Percentiles rank a stretch among this genome's conserved stretches.
Conservation (phyloP, 2,329 filamentous ascomycete genomes). For the Mycosphaerella arachidis region DNA sequence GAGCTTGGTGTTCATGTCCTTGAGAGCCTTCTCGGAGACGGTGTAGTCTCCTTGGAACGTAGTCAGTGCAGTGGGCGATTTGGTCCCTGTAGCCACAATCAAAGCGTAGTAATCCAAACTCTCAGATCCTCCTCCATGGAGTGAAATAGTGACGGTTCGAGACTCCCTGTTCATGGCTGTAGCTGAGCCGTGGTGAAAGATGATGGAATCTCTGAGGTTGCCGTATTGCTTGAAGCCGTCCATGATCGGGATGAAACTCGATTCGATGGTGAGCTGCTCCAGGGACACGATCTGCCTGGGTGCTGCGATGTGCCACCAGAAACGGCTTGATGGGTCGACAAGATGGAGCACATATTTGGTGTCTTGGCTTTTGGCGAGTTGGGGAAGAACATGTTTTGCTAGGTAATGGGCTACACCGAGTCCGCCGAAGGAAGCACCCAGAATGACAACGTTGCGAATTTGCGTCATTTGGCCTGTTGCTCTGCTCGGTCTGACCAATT, state of each 20-base stretch:
- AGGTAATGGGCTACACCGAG: slow-evolving; percentile 51
- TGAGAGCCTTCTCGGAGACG: slow-evolving; percentile 30
- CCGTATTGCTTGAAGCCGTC: slow-evolving; percentile 50
- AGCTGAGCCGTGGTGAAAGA: slow-evolving; percentile 48
- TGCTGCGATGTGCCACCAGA: slow-evolving; percentile 51
- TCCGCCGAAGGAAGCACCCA: slow-evolving; percentile 53
- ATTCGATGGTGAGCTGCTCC: slow-evolving; percentile 43
- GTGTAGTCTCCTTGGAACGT: slow-evolving; percentile 40
- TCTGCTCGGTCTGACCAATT: not conserved
- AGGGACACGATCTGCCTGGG: slow-evolving; percentile 51
- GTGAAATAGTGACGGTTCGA: slow-evolving; percentile 44
- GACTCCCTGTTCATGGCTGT: slow-evolving; percentile 42
- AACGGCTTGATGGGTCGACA: slow-evolving; percentile 50
- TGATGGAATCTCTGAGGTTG: slow-evolving; percentile 30
- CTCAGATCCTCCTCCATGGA: slow-evolving; percentile 28
- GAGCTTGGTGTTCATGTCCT: slow-evolving; percentile 29
- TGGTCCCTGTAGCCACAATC: slow-evolving; percentile 53
- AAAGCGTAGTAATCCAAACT: slow-evolving; percentile 50
- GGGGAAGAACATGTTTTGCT: slow-evolving; percentile 49
- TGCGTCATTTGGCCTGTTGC: slow-evolving; percentile 27
- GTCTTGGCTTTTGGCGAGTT: slow-evolving; percentile 27
- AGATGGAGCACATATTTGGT: slow-evolving; percentile 50
- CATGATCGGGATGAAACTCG: slow-evolving; percentile 49
- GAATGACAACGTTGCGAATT: slow-evolving; percentile 45
- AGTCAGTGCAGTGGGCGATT: slow-evolving; percentile 42